Evolutionary conservation across 225 moss, liverwort and hornwort genomes (phyloP).

Genomic region (Bryum argenteum): DNA sequence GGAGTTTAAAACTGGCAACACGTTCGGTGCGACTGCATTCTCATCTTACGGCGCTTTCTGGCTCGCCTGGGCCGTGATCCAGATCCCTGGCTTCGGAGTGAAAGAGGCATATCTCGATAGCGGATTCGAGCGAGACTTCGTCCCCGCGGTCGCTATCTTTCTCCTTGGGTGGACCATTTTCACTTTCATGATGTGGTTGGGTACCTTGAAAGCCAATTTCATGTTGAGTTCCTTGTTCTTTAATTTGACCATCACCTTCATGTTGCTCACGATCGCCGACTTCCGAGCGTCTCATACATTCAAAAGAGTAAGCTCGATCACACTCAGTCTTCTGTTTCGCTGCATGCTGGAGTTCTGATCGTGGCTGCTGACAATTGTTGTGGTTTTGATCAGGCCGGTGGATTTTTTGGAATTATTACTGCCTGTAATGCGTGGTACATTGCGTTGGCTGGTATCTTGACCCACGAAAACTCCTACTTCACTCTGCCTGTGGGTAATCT

Average conservation of each 20-base stretch:
- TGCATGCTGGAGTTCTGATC: background rate
- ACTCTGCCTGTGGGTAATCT: background rate
- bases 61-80: slow-evolving; percentile 54
- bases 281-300: background rate
- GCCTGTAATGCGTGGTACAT: slow-evolving; percentile 47
- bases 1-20: slow-evolving; percentile 65
- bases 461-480: slow-evolving; percentile 27
- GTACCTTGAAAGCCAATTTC: slow-evolving; percentile 47
- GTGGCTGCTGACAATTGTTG: background rate
- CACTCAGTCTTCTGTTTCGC: background rate
- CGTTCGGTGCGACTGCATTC: slow-evolving; percentile 70
- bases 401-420: slow-evolving; percentile 18
- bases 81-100: slow-evolving; percentile 61
- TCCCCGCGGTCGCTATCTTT: slow-evolving; percentile 48
- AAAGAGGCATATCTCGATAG: background rate
- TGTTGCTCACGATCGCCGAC: slow-evolving; percentile 46
- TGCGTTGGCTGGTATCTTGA: slow-evolving; percentile 50
- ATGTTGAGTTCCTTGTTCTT: slow-evolving; percentile 50
- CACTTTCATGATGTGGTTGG: slow-evolving; percentile 59
- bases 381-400: slow-evolving; percentile 47
- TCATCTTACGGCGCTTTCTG: slow-evolving; percentile 74
- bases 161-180: slow-evolving; percentile 57
- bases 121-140: background rate
- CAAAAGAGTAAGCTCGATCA: background rate
- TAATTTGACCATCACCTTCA: slow-evolving; percentile 47